Evolutionary conservation across 164 flowering plant genomes (phyloP), one percentile per base, ranked within the genome.

Genomic region (Aristolochia californica): DNA sequence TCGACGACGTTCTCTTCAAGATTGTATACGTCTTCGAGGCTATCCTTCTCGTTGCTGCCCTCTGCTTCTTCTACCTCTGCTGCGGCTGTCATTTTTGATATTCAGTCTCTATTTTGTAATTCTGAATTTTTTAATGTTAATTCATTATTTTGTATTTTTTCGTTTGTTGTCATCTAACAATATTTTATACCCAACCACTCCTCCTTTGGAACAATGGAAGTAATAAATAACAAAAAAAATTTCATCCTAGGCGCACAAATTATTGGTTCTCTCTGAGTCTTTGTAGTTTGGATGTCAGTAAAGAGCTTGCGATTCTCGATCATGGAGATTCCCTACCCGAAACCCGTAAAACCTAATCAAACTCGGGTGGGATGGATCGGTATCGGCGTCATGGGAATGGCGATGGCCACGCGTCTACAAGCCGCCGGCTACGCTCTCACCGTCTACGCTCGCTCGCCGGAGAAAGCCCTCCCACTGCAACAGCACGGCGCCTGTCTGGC

Each of bases 281-380:
- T n/a, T n/a, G n/a, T n/a, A n/a, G n/a, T 13, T 20, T 13, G 24
- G 54, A 23, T 1, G 40, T 34, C 40, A 12, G 40, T 34, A n/a
- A n/a, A n/a, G n/a, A 34, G 40, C 40, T 34, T 4, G 11, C 10
- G 24, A 51, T 4, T 20, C 14, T 20, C 26, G 38, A 22, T 27
- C 17, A 81, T 79, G 84, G 75, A 59, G 58, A 75, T 78, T 61
- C 73, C 76, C 0, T 79, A 75, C 72, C 87, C 85, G 2, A 60
- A 62, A 20, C 82, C 82, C 64, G 73, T 85, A 0, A 38, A 53
- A 40, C 80, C 89, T 0, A 15, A 57, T 48, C 51, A 58, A 18
- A 88, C 94, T 57, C 77, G 85, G 17, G 63, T 88, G 12, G 91
- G 97, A 1, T 88, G 88, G 87, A 78, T 85, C 10, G 97, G 97